Percentiles rank a stretch among this genome's conserved stretches.
These are phyloP conservation scores for Mycena rebaudengoi DNA, from an alignment of 768 basidiomycete genomes.

Conservation along the genomic window DNA sequence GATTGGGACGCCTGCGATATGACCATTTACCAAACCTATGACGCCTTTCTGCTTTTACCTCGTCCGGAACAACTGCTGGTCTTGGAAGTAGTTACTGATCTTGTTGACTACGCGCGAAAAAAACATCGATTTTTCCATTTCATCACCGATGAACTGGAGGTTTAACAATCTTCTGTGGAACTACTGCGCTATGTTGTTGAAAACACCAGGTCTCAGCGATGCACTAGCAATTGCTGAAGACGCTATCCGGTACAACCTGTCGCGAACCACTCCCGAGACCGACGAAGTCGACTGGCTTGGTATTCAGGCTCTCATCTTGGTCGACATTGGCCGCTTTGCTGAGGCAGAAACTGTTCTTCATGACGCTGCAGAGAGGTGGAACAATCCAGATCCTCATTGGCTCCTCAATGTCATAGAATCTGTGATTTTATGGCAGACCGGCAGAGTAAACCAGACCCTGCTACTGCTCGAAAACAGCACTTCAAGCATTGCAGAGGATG, in stretches of 20 bases:
- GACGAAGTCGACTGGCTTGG: neutral
- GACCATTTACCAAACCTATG: too few species aligned
- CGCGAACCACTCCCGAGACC: neutral
- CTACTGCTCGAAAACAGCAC: too few species aligned
- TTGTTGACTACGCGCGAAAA: neutral
- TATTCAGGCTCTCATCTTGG: neutral
- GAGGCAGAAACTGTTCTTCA: neutral
- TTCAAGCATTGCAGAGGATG: too few species aligned
- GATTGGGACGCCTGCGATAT: too few species aligned
- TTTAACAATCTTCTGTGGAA: neutral
- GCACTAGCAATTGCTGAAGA: neutral
- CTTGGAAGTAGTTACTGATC: neutral
- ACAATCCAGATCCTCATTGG: too few species aligned
- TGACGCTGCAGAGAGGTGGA: neutral
- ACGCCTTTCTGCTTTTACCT: too few species aligned
- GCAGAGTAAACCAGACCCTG: too few species aligned
- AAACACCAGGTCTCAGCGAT: neutral
- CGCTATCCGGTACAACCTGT: neutral
- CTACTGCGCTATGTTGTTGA: neutral
- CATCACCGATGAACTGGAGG: too few species aligned
- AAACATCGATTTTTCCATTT: neutral
- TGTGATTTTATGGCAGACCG: neutral
- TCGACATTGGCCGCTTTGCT: neutral
- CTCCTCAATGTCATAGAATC: neutral
- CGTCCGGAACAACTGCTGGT: too few species aligned